Percentiles rank a stretch among this genome's conserved stretches.
phyloP scores from a whole-genome alignment of 176 grass and related monocot genomes.

The Bolboschoenus planiculmis region DNA sequence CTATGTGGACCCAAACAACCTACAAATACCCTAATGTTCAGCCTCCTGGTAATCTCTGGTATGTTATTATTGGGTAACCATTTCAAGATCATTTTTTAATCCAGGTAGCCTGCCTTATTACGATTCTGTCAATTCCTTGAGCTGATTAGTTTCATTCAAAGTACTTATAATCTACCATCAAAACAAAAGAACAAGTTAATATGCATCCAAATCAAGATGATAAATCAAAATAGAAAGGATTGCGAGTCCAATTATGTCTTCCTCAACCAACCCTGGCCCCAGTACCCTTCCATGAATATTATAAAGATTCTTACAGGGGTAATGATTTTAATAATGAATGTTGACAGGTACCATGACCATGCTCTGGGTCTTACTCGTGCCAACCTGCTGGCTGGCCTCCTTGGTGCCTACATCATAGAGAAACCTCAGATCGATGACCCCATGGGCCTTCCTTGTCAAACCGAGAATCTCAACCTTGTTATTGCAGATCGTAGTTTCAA shows the following conservation, averaged over 20 bases:
- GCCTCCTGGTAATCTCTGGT: background rate
- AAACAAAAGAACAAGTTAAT: background rate
- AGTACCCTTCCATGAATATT: no score
- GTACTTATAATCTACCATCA: background rate
- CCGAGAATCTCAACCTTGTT: slow-evolving; percentile 4
- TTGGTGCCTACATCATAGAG: slow-evolving; percentile 25
- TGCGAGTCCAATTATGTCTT: no score
- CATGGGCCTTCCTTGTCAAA: slow-evolving; percentile 6
- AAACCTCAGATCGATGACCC: slow-evolving; percentile 14
- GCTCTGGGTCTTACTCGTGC: background rate
- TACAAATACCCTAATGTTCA: background rate
- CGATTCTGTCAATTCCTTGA: background rate
- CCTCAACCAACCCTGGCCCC: slow-evolving; percentile 30
- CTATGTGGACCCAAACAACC: background rate
- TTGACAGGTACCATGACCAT: slow-evolving; percentile 26
- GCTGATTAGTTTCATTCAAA: background rate
- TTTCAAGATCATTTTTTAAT: background rate
- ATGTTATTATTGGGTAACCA: background rate
- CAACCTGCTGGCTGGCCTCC: slow-evolving; percentile 26
- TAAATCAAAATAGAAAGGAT: background rate
- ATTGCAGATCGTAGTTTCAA: slow-evolving; percentile 30
- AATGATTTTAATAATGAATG: background rate
- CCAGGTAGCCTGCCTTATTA: background rate
- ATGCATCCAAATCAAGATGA: background rate
- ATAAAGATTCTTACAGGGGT: background rate